Base-by-base conservation (phyloP, 2,329 filamentous ascomycete species). In the Exophiala spinifera region DNA sequence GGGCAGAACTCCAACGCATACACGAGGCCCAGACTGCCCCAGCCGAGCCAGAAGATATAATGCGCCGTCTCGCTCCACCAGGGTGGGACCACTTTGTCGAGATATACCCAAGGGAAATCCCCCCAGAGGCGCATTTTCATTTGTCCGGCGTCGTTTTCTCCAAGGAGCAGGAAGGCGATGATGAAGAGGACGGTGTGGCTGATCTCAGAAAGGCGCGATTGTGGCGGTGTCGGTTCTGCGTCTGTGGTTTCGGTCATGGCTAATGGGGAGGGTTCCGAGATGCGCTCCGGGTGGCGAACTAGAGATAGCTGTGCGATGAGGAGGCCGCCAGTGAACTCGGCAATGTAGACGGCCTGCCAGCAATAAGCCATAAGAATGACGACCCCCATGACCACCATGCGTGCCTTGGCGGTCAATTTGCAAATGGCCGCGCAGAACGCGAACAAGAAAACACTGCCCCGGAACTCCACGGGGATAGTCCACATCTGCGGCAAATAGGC, bases 401-500 rank as follows among this genome's bases (percentile, higher is more conserved):
- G 44, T 6, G 39, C 40, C n/a, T n/a, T n/a, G 4, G 39, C 37
- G 34, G 52, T 33, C 5, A 59, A 13, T 33, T 53, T 59, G 45
- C 52, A 55, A n/a, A 51, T 19, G n/a, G 40, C 49, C 15, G 21
- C 14, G 54, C 56, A 53, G 46, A 59, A 55, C 49, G 55, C 31
- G 33, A 56, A 57, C 45, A 64, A 55, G 56, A 59, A 52, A 10
- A 52, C 43, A 8, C 59, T 58, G 3, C 52, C 53, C 8, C 55
- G 40, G 4, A 62, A 80, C 45, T 68, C 66, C 19, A 65, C 61
- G 2, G 58, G 56, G 28, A 63, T 57, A 19, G 50, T 49, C n/a
- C 74, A 76, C 3, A 76, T 66, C 49, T 75, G 72, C n/a, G 71
- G 70, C 40, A 74, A 74, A 61, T 75, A 76, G 51, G 70, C 13